phyloP scores from a whole-genome alignment of 345 rosid genomes.

The Firmiana major region DNA sequence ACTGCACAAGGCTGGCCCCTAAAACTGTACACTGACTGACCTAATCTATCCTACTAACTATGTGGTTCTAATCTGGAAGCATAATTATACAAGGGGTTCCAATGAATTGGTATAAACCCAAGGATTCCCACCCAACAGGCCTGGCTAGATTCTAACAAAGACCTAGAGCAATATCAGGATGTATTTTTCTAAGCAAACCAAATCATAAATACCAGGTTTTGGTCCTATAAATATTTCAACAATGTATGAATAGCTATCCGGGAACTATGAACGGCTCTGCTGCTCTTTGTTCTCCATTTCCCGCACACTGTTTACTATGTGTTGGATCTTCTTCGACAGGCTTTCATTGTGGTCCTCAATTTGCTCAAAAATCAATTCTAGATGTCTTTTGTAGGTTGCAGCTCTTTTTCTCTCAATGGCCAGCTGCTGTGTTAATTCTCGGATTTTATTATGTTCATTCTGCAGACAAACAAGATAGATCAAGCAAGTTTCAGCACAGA shows the following conservation, averaged over 20 bases:
- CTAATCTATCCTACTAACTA: slow-evolving; percentile 7
- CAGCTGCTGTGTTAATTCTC: slow-evolving; percentile 92
- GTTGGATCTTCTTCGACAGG: slow-evolving; percentile 78
- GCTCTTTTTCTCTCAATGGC: slow-evolving; percentile 86
- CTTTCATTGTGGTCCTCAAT: slow-evolving; percentile 84
- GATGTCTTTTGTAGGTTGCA: slow-evolving; percentile 84
- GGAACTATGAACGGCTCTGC: slow-evolving; percentile 43
- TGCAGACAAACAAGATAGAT: slow-evolving; percentile 24
- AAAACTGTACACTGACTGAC: slow-evolving; percentile 22
- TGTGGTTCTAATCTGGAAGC: slow-evolving; percentile 1
- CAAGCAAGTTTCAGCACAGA: slow-evolving; percentile 1
- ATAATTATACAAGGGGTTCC: slow-evolving; percentile 9
- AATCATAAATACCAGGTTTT: slow-evolving; percentile 9
- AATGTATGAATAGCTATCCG: slow-evolving; percentile 6
- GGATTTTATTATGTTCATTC: slow-evolving; percentile 92
- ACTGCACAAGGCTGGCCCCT: not conserved
- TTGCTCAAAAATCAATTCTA: slow-evolving; percentile 83
- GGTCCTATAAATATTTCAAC: slow-evolving; percentile 1
- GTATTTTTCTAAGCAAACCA: not conserved
- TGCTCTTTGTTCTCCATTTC: slow-evolving; percentile 63
- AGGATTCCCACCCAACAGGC: slow-evolving; percentile 4
- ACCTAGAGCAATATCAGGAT: slow-evolving; percentile 6
- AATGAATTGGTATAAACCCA: not conserved
- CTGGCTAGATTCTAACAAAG: not conserved
- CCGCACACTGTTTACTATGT: slow-evolving; percentile 70